Percentiles rank a stretch among this genome's conserved stretches.
These are phyloP conservation scores for Periconia macrospinosa DNA, from an alignment of 2,329 filamentous ascomycete species.

Conservation along the genomic window DNA sequence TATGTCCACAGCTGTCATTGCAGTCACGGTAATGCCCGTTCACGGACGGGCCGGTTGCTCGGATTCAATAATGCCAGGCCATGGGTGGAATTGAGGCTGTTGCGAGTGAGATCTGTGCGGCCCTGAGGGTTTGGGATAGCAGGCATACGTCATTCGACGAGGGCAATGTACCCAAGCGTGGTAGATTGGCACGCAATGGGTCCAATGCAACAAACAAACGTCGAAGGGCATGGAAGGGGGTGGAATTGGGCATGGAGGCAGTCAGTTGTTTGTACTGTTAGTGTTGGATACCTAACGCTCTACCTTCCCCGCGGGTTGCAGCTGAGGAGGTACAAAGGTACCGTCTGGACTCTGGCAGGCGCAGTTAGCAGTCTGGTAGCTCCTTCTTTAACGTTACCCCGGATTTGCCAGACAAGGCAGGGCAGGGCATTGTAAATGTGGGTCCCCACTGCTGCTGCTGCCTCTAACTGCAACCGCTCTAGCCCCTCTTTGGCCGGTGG, in stretches of 20 bases:
- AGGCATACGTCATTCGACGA: background rate
- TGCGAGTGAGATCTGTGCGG: slow-evolving; percentile 10
- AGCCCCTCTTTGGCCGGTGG: background rate
- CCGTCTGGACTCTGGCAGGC: background rate
- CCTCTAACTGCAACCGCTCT: background rate
- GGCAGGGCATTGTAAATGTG: no score
- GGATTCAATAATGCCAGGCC: background rate
- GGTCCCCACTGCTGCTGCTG: background rate
- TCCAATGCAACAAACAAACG: background rate
- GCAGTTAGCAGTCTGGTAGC: background rate
- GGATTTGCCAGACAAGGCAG: background rate
- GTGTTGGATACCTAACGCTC: no score
- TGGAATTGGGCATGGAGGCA: no score
- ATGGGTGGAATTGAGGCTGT: slow-evolving; percentile 15
- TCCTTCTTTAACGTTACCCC: background rate
- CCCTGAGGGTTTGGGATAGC: background rate
- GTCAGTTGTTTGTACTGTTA: no score
- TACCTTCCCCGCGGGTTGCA: background rate
- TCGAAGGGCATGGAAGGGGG: background rate
- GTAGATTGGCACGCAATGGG: no score
- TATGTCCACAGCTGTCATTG: slow-evolving; percentile 7
- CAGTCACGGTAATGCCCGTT: background rate
- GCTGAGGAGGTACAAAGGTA: background rate
- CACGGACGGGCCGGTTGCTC: background rate
- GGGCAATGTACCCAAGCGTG: background rate